Evolutionary conservation across 1,284 basidiomycete species (phyloP), one percentile per base, ranked within the genome.

Genomic region (Blastosporella zonata): DNA sequence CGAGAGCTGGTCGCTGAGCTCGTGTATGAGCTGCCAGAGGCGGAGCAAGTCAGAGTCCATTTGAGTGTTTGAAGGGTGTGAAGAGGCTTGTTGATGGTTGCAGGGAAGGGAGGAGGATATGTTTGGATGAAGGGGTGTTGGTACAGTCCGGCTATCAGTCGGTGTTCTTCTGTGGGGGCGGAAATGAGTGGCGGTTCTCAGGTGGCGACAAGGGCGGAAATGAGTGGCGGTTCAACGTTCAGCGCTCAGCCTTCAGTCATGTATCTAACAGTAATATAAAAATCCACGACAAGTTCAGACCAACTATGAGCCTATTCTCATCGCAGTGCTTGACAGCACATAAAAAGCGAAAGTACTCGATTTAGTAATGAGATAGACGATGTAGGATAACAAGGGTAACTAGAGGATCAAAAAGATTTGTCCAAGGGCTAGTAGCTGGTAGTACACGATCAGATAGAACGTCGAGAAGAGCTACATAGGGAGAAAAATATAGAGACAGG

Each of bases 1-100:
- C 1, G 82, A 76, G 50, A 97, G 82, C 71, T 98, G 95, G 37
- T 93, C 90, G 67, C 80, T 79, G 58, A 94, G 78, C 61, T 94
- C 90, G 56, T 82, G 79, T 6, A 94, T 78, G 49, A 94, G 77
- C 52, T 85, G 80, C 84, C 87, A 92, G 53, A 89, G 77, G 22
- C 84, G 77, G 37, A 83, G 62, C 50, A 92, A 70, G 64, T 94
- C 25, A 27, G 25, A 9, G 25, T 10, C 6, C 5, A 6, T 27
- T 27, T 27, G 5, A 6, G 25, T 5, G 25, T 27, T 27, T 5
- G 25, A 27, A 27, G 25, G 31, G n/a, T 4, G 31, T 5, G 5
- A 12, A 8, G 12, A 20, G 12, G 15, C 34, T 5, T 18, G 34
- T 17, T 3, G 31, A 33, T 6, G n/a, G n/a, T 13, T 4, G 31